Evolutionary conservation across 148 eudicot genomes (phyloP).

Genomic region (Cornus suecica): DNA sequence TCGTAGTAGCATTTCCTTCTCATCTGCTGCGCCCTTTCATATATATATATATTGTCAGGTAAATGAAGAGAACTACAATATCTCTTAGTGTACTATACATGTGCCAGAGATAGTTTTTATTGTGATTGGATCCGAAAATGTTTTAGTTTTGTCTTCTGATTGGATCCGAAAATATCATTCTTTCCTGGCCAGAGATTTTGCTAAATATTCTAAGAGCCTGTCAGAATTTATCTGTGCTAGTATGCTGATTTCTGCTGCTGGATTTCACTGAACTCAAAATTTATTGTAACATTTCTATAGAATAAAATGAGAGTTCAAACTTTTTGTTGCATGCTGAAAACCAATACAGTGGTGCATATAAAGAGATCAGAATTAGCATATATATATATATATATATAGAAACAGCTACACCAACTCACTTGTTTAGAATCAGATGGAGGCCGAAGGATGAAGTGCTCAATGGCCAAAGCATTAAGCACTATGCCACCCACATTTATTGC

Average conservation of each 20-base stretch:
- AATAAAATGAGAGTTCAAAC: not conserved
- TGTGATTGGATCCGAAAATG: slow-evolving; percentile 3
- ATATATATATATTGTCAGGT: slow-evolving; percentile 16
- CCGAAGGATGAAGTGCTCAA: slow-evolving; percentile 93
- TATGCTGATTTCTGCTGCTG: not conserved
- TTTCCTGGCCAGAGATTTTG: not conserved
- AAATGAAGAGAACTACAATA: not conserved
- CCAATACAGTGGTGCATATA: not conserved
- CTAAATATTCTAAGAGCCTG: not conserved
- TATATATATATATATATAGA: not conserved
- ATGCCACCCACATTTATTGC: slow-evolving; percentile 81
- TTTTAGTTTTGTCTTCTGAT: no score
- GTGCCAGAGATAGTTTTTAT: not conserved
- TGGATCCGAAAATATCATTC: not conserved
- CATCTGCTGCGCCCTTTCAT: slow-evolving; percentile 53
- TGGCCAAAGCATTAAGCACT: slow-evolving; percentile 83
- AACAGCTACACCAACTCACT: slow-evolving; percentile 35
- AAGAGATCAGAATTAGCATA: not conserved
- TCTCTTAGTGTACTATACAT: not conserved
- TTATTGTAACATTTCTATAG: not conserved
- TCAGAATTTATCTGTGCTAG: not conserved
- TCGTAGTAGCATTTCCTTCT: slow-evolving; percentile 66
- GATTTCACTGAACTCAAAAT: no score
- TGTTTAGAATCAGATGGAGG: slow-evolving; percentile 59
- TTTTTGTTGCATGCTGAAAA: not conserved